Evolutionary conservation across 2,329 filamentous ascomycete species (phyloP), one percentile per base, ranked within the genome.

Genomic region (Pseudogymnoascus sp.): DNA sequence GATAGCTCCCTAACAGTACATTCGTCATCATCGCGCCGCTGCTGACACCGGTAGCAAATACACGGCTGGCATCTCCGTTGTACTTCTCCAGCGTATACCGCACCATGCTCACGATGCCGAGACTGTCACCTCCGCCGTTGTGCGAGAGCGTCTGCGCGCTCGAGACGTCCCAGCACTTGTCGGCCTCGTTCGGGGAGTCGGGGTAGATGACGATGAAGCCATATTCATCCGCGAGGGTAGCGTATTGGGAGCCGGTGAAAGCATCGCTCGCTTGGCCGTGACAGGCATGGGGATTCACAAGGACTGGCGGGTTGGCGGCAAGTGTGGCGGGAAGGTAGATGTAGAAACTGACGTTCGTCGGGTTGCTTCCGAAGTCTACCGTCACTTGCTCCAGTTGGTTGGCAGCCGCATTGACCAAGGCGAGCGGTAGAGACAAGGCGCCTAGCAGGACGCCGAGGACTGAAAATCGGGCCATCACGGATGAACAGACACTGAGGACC

Each of bases 161-260:
- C n/a, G 47, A 56, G 2, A 85, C 83, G 64, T 86, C 83, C 81
- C 82, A 85, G 74, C 82, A 85, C 26, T 74, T 75, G 24, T 74
- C 75, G 5, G 74, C 81, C 16, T 71, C 71, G 70, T 82, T 79
- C 0, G 79, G 79, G 3, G 77, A 79, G 67, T 79, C 76, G 1
- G 81, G 81, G 71, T 82, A 86, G 70, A 86, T 81, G 64, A 81
- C 77, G 61, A 86, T 83, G 72, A 82, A 84, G 31, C 81, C 82
- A 63, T 82, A 76, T 61, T 75, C 67, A 65, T 80, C 78, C 5
- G 83, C 80, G 11, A 83, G 74, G 2, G 76, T 73, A 26, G 80
- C 78, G 71, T 82, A 86, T 10, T 80, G 80, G 4, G 80, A 81
- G 29, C 76, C 77, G 3, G 70, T 71, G 72, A 80, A 82, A 67